Percentiles rank a stretch among this genome's conserved stretches.
Conservation (phyloP, 2,329 filamentous ascomycete genomes). For the Kalaharituber pfeilii region DNA sequence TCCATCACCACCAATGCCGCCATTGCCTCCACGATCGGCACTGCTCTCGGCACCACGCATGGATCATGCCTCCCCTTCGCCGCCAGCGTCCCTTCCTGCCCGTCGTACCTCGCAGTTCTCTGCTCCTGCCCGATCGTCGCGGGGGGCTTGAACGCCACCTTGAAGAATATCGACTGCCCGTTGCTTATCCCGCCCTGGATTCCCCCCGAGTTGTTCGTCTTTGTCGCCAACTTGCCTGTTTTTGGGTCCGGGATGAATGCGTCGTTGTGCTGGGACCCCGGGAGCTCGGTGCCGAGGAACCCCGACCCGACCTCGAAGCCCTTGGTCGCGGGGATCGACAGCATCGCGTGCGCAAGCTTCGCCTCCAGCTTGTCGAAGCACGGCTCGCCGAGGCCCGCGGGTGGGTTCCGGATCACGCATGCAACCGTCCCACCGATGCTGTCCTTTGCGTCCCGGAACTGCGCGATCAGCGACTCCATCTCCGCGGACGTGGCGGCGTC, state of each 20-base stretch:
- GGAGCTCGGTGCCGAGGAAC: constrained; percentile 70
- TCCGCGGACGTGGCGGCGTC: constrained; percentile 42
- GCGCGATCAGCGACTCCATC: constrained; percentile 66
- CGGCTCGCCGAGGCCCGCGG: constrained; percentile 76
- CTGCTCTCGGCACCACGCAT: constrained; percentile 73
- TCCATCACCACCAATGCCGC: constrained; percentile 75
- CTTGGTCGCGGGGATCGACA: constrained; percentile 87
- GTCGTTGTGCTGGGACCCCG: constrained; percentile 85
- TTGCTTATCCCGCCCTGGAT: constrained; percentile 94
- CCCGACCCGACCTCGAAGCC: constrained; percentile 91
- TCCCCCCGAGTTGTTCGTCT: constrained; percentile 87
- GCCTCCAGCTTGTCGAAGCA: constrained; percentile 94
- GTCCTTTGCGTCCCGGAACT: constrained; percentile 61
- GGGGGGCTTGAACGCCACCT: constrained; percentile 83
- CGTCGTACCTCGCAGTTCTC: constrained; percentile 63
- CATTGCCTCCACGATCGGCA: constrained; percentile 86
- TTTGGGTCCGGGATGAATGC: constrained; percentile 49
- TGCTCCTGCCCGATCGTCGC: constrained; percentile 87
- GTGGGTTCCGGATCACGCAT: constrained; percentile 75
- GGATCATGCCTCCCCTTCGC: constrained; percentile 92
- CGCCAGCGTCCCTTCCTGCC: constrained; percentile 57
- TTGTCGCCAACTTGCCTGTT: constrained; percentile 48
- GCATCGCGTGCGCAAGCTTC: constrained; percentile 77
- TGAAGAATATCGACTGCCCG: constrained; percentile 85
- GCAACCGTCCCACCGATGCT: constrained; percentile 91